Evolutionary conservation across 2,329 filamentous ascomycete genomes (phyloP), one percentile per base, ranked within the genome.

Genomic region (Colletotrichum higginsianum): DNA sequence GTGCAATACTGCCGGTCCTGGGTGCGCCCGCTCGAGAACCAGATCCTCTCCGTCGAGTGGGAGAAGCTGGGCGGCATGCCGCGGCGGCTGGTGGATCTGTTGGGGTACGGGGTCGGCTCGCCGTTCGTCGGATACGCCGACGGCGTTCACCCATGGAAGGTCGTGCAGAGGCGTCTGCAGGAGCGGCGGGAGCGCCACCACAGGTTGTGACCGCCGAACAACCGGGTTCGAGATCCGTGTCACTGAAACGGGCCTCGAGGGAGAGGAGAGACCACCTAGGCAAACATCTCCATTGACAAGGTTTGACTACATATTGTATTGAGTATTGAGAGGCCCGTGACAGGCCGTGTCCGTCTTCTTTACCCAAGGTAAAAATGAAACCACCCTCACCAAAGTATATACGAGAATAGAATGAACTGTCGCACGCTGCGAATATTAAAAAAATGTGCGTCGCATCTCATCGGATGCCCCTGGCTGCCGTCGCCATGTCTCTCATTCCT

Each of bases 1-100:
- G 78, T 82, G n/a, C 81, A 83, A 74, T 83, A 82, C 75, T 83
- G 80, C 69, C 80, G 83, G 73, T 81, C 81, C 6, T 86, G 78
- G 78, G 78, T 81, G 30, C 74, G 81, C n/a, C 77, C 79, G n/a
- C 76, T 75, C 60, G 81, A 82, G 73, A 83, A 83, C 61, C 78
- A 80, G 74, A 78, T 79, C 8, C 73, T 83, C 7, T 78, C 80
- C 15, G 78, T 81, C 63, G 79, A 80, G 15, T 77, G 72, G 72
- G 74, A 76, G 8, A 75, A 75, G 62, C 40, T 77, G 23, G 70
- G 70, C 16, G 66, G 70, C 1, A 76, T 78, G 18, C 77, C 76
- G 21, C 64, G 66, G 15, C 67, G 71, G 12, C 40, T 77, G 23
- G 76, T 78, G 44, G 76, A 75, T 16, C 74, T 78, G 75, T 52